Base-by-base conservation (phyloP, 495 filamentous ascomycete species). In the Penicillium cataractarum region DNA sequence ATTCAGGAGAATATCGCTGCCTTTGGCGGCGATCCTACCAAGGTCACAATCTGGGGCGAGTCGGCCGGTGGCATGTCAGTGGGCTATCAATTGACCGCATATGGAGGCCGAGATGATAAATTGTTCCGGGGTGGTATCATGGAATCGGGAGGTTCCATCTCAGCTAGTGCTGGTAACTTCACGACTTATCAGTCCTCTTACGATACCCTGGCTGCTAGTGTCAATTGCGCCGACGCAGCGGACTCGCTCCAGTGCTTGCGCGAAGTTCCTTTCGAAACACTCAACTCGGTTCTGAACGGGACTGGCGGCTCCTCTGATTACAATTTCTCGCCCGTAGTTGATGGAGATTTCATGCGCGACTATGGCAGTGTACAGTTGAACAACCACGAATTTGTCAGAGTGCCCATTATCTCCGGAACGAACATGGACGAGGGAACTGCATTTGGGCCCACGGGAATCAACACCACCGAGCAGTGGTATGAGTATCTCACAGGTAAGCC, bases 31-130 rank as follows among this genome's bases (percentile, higher is more conserved):
- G 80, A 86, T 49, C 79, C 82, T 1, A 80, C 79, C 60, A 78
- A 86, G 52, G 86, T 92, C 17, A 90, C 87, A 37, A 88, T 91
- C 64, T 89, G 86, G 83, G 89, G 89, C 55, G 87, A 91, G 63
- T 82, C 77, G 2, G 83, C 84, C 3, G 84, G 86, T 13, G 85
- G 73, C n/a, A 76, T 80, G 44, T 83, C 78, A 35, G 78, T 87
- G 12, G 82, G 78, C 1, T 71, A 69, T 15, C 86, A 88, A 42
- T 66, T 87, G 17, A 71, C 78, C 13, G 78, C 83, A 9, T 86
- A 84, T 49, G 79, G 77, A 26, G 83, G 83, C 32, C 72, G 74
- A 29, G 75, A 82, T 56, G 80, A 81, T 56, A 72, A 70, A 5
- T 66, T 80, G 3, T 83, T 80, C 57, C 73, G 74, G 33, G 74